A percentile compares a stretch with the other conserved stretches of the same genome.
Evolutionary conservation across 768 basidiomycete species (phyloP).

Genomic region (Termitomyces heimii): DNA sequence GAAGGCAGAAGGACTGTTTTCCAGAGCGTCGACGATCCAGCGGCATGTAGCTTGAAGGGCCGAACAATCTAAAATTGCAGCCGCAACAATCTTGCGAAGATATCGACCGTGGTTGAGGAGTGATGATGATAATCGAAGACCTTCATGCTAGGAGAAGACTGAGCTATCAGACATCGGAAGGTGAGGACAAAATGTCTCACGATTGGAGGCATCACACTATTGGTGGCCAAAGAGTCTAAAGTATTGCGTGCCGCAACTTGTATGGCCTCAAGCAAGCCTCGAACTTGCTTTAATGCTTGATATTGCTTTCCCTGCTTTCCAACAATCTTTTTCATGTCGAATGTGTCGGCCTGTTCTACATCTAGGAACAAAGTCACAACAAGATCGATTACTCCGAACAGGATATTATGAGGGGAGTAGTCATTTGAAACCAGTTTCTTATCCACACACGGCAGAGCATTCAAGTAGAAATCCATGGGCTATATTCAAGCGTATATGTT

Average conservation of each 20-base stretch:
- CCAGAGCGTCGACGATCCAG: slow-evolving; percentile 43
- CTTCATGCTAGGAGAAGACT: slow-evolving; percentile 15
- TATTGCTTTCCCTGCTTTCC: slow-evolving; percentile 11
- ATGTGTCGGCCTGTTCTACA: slow-evolving; percentile 9
- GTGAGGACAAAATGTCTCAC: slow-evolving; percentile 18
- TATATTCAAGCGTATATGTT: slow-evolving; percentile 22
- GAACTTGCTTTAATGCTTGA: slow-evolving; percentile 12
- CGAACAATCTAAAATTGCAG: slow-evolving; percentile 56
- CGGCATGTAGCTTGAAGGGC: slow-evolving; percentile 51
- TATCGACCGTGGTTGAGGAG: slow-evolving; percentile 33
- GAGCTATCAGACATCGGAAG: neutral
- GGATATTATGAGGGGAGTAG: slow-evolving; percentile 22
- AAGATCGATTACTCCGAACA: slow-evolving; percentile 38
- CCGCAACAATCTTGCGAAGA: slow-evolving; percentile 35
- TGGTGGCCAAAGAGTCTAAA: slow-evolving; percentile 8
- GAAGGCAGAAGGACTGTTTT: slow-evolving; percentile 28
- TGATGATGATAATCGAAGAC: slow-evolving; percentile 26
- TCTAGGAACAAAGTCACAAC: slow-evolving; percentile 34
- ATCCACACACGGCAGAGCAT: slow-evolving; percentile 26
- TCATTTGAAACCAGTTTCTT: slow-evolving; percentile 16
- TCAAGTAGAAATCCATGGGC: slow-evolving; percentile 48
- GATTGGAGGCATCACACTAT: slow-evolving; percentile 1
- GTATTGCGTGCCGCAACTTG: slow-evolving; percentile 6
- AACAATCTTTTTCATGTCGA: neutral
- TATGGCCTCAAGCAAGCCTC: slow-evolving; percentile 12